Evolutionary conservation across 371 early-diverging fungal genomes (phyloP).

Genomic region (Mucor plumbeus): DNA sequence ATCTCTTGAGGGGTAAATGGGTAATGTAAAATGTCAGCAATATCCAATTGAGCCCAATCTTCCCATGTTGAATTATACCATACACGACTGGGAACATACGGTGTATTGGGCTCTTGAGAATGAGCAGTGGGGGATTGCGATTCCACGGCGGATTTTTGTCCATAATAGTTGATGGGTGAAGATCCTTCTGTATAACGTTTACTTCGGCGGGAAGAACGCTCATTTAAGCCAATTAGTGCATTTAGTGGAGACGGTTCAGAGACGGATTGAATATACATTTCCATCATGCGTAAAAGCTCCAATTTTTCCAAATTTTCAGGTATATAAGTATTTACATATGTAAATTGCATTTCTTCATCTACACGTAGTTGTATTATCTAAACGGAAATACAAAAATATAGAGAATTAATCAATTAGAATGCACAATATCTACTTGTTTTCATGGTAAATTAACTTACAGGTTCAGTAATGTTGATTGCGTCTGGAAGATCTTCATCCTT

Average conservation of each 20-base stretch:
- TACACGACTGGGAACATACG: constrained; percentile 39
- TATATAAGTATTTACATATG: constrained; percentile 15
- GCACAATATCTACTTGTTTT: too few relatives aligned
- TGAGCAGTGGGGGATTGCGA: background rate
- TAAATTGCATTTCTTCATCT: constrained; percentile 1
- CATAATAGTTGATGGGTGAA: background rate
- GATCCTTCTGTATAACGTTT: background rate
- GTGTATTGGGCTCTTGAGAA: constrained; percentile 10
- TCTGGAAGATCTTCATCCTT: background rate
- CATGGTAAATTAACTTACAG: background rate
- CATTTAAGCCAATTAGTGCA: background rate
- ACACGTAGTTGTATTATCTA: constrained; percentile 7
- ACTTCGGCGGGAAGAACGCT: constrained; percentile 6
- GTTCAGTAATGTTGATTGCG: background rate
- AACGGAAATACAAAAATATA: background rate
- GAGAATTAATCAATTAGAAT: background rate
- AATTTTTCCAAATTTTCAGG: constrained; percentile 7
- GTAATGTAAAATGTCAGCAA: constrained; percentile 38
- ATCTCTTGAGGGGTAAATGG: constrained; percentile 34
- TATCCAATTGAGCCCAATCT: constrained; percentile 49
- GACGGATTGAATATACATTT: constrained; percentile 18
- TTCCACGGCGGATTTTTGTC: background rate
- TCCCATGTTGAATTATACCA: constrained; percentile 53
- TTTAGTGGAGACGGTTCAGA: background rate
- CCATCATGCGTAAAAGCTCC: constrained; percentile 12